Base-by-base conservation (phyloP, 202 grass and related monocot genomes). In the Panicum virgatum region DNA sequence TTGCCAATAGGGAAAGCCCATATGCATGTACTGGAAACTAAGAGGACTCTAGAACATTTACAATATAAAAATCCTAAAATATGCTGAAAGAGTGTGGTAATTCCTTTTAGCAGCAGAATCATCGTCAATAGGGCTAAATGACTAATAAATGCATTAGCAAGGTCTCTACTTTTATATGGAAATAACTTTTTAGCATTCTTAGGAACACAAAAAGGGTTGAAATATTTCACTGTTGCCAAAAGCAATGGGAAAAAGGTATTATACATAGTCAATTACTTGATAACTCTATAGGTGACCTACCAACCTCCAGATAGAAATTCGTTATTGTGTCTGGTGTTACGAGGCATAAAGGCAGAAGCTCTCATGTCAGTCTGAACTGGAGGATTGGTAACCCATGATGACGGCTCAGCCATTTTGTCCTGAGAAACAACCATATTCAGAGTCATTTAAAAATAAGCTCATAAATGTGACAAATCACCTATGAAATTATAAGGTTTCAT, bases 261-360 rank as follows among this genome's bases (percentile, higher is more conserved):
- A 29, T 48, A 67, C 63, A 81, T 39, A 46, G 25, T 66, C 51
- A 81, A 29, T 78, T 3, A 66, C 42, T 47, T 25, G 23, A 53
- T 9, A 73, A 85, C 38, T 66, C 62, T 44, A 56, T 37, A 69
- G 88, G 66, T 72, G 56, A 89, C 39, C 65, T 76, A 91, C 83
- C 76, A 86, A 94, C 94, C 94, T 97, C 82, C 72, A 82, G 73
- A 81, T 56, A 76, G 63, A 89, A 90, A 78, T 85, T 77, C 84
- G 48, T 86, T 94, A 71, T 72, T 80, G 14, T 84, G 56, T 68
- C 65, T 85, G 59, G 44, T 75, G 76, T 82, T 91, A 43, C 74
- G 54, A 59, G 72, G 48, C 25, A 82, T 12, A 43, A 52, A 80
- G 45, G 91, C 89, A 77, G 87, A 69, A 85, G 82, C 16, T 70